Conservation (phyloP, 1,284 basidiomycete genomes). For the Apiotrichum porosum region DNA sequence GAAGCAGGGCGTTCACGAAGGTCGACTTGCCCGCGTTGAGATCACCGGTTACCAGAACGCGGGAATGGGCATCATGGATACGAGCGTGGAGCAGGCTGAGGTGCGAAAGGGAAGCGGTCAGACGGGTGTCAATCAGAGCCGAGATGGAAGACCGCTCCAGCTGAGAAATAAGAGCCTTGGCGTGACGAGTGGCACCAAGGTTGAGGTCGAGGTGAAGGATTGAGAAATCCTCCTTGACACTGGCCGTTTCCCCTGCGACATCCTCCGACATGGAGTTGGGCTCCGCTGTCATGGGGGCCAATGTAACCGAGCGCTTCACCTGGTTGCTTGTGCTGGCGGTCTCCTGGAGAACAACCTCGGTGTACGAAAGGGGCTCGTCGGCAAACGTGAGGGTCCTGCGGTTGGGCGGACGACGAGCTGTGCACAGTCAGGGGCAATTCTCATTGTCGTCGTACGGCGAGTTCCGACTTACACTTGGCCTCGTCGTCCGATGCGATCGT, state of each 20-base stretch:
- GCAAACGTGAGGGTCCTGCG: constrained; percentile 73
- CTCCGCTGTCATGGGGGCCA: constrained; percentile 1
- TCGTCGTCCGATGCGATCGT: constrained; percentile 1
- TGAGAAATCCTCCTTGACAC: constrained; percentile 61
- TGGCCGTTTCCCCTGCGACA: constrained; percentile 45
- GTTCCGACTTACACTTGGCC: not conserved
- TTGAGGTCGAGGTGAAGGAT: constrained; percentile 90
- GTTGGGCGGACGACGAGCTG: constrained; percentile 60
- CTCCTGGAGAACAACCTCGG: constrained; percentile 59
- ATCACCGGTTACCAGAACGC: constrained; percentile 98
- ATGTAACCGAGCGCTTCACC: constrained; percentile 46
- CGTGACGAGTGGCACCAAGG: constrained; percentile 70
- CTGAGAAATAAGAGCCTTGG: constrained; percentile 77
- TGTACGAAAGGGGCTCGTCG: constrained; percentile 66
- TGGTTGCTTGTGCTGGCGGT: constrained; percentile 54
- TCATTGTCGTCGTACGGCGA: constrained; percentile 67
- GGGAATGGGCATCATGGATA: constrained; percentile 86
- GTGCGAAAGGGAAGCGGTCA: constrained; percentile 71
- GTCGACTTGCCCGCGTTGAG: constrained; percentile 98
- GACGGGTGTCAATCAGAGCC: constrained; percentile 80
- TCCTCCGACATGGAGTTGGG: not conserved
- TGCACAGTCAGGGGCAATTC: constrained; percentile 61
- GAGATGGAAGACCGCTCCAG: constrained; percentile 91
- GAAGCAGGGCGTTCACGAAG: constrained; percentile 88
- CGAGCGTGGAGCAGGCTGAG: constrained; percentile 79